Evolutionary conservation across 2,329 filamentous ascomycete genomes (phyloP).

Genomic region (Aspergillus japonicus): DNA sequence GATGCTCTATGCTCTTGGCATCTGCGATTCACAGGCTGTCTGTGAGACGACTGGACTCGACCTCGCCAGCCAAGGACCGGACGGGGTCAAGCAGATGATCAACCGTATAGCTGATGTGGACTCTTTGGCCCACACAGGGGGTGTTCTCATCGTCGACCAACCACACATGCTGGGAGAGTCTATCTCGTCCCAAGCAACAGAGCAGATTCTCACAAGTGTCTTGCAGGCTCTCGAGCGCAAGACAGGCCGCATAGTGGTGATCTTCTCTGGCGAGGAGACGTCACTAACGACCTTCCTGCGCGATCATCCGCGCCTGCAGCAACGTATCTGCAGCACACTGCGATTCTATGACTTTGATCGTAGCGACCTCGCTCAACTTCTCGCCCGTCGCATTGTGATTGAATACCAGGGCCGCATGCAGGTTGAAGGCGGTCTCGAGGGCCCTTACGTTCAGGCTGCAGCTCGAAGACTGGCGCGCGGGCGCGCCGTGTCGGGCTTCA

Average conservation of each 20-base stretch:
- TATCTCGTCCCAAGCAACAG: not conserved
- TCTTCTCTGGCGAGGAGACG: conserved; percentile 14
- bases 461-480: conserved; percentile 19
- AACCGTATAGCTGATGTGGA: conserved; percentile 11
- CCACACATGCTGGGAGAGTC: conserved; percentile 11
- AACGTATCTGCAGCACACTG: conserved; percentile 18
- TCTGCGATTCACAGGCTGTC: conserved; percentile 13
- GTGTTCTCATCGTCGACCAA: conserved; percentile 18
- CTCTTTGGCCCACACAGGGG: conserved; percentile 11
- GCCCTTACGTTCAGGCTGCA: conserved; percentile 20
- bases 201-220: conserved; percentile 14
- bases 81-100: conserved; percentile 10
- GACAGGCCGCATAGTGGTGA: conserved; percentile 15
- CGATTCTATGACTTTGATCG: conserved; percentile 20
- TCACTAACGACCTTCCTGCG: conserved; percentile 16
- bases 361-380: conserved; percentile 11
- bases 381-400: conserved; percentile 14
- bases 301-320: conserved; percentile 15
- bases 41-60: conserved; percentile 17
- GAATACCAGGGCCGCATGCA: conserved; percentile 20
- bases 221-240: conserved; percentile 18
- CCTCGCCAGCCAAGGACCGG: conserved; percentile 13
- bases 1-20: conserved; percentile 20
- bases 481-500: conserved; percentile 16
- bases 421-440: conserved; percentile 22